Base-by-base conservation (phyloP, 176 grass and related monocot genomes). In the Avena insularis region DNA sequence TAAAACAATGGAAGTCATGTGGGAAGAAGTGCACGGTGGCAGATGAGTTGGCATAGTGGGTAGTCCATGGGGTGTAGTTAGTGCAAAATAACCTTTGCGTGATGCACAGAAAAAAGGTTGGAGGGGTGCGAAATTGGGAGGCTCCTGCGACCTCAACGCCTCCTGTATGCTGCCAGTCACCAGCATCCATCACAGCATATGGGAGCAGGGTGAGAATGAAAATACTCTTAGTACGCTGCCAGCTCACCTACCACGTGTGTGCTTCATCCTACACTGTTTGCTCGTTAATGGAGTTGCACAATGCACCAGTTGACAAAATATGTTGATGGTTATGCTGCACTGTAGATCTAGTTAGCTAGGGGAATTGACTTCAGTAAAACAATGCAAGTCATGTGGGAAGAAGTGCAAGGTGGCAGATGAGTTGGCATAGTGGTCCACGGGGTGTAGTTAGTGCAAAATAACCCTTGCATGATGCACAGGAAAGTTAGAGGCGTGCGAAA, bases 341-440 rank as follows among this genome's bases (percentile, higher is more conserved):
- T 54, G 14, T 76, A 53, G 14, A 76, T 76, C 73, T 76, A 10
- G 48, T 76, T 76, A 53, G 47, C 25, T 31, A 76, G 73, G 47
- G 71, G n/a, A 4, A 54, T 23, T 31, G 48, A 76, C 13, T 76
- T 15, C 25, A 54, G 49, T 76, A 35, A 77, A 77, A 35, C 50
- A 76, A 76, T 56, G 12, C 6, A 76, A 53, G 15, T 75, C 62
- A 65, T 7, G 62, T 65, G 25, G 62, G 27, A 65, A 65, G 11
- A 65, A 31, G 11, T 33, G 12, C 62, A 65, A 0, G 62, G 63
- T 66, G 63, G 63, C 12, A 7, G 27, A 35, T 16, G 62, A 65
- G 5, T 35, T 66, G 63, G 63, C 63, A 66, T 66, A 66, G 12
- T 66, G 27, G 25, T 65, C 62, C 62, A 14, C 62, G 4, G 12